Percentiles rank a stretch among this genome's conserved stretches.
phyloP scores from a whole-genome alignment of 208 protist genomes.

The Trypanosoma theileri region DNA sequence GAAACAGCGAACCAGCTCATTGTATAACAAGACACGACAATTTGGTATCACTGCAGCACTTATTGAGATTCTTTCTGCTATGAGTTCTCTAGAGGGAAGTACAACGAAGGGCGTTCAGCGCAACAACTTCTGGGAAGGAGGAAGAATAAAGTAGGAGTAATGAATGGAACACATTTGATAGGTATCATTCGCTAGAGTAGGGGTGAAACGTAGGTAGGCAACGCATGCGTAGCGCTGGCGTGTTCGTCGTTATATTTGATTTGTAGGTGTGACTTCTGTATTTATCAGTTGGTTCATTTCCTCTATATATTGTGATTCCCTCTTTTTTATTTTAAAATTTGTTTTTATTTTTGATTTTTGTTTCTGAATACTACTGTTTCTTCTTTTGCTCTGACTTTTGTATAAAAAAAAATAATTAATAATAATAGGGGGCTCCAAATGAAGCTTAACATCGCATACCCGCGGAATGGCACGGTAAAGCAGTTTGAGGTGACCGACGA shows the following conservation, averaged over 20 bases:
- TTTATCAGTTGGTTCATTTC: neutral
- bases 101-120: conserved; percentile 76
- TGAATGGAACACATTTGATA: neutral
- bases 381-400: conserved; percentile 5
- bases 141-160: conserved; percentile 46
- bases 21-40: conserved; percentile 92
- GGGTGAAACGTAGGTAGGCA: conserved; percentile 18
- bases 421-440: conserved; percentile 30
- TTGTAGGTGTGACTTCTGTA: conserved; percentile 1
- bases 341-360: conserved; percentile 15
- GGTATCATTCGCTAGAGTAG: conserved; percentile 1
- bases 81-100: conserved; percentile 88
- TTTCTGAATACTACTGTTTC: conserved; percentile 15
- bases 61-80: conserved; percentile 90
- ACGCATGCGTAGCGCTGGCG: conserved; percentile 7
- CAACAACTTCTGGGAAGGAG: conserved; percentile 84
- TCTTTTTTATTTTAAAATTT: conserved; percentile 8
- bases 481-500: conserved; percentile 85
- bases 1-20: conserved; percentile 80
- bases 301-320: neutral
- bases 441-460: conserved; percentile 91
- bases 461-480: conserved; percentile 84
- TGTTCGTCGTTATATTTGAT: conserved; percentile 8
- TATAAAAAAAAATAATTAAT: conserved; percentile 7
- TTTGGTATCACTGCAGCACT: conserved; percentile 87